Evolutionary conservation across 768 basidiomycete species (phyloP), one percentile per base, ranked within the genome.

Genomic region (Ephemerocybe angulata): DNA sequence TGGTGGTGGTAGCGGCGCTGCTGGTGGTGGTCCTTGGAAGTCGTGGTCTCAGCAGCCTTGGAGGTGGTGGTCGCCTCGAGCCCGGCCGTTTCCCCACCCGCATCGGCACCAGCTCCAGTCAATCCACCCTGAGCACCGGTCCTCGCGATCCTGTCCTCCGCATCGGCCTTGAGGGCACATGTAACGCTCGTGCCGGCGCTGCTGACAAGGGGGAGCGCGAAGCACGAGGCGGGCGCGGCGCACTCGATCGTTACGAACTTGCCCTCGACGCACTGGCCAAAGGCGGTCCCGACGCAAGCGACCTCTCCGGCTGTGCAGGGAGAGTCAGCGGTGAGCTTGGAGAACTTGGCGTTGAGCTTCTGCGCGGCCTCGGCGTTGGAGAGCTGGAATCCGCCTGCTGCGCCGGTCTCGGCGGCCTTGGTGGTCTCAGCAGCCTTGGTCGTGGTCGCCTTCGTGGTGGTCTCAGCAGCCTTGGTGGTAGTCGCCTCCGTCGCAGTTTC

Each of bases 131-230:
- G 15, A 1, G 46, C 46, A 28, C 46, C 46, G 7, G 46, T 48
- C 46, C 46, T 48, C 27, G 71, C 70, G 56, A 82, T 78, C 25
- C 82, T 80, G 2, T 71, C 64, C 49, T 73, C 69, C 22, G 74
- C 58, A 65, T 84, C 79, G n/a, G 69, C 67, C 41, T 69, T 63
- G 4, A 79, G 79, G 2, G 76, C 77, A 65, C 82, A 85, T 24
- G 76, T 72, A 55, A 84, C 71, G 29, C 60, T 70, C 8, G 81
- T 82, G 31, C 82, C 82, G 12, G 72, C 50, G 30, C 65, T 71
- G 67, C 81, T 81, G 49, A 83, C 80, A 21, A 84, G 72, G 24
- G 82, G 81, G 43, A 83, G 74, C 4, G 80, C 80, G 27, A 71
- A 71, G 51, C 81, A 83, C 4, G 66, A 69, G 27, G 70, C 61